A percentile compares a stretch with the other conserved stretches of the same genome.
Evolutionary conservation across 768 basidiomycete genomes (phyloP).

Genomic region (Trametes cinnabarina): DNA sequence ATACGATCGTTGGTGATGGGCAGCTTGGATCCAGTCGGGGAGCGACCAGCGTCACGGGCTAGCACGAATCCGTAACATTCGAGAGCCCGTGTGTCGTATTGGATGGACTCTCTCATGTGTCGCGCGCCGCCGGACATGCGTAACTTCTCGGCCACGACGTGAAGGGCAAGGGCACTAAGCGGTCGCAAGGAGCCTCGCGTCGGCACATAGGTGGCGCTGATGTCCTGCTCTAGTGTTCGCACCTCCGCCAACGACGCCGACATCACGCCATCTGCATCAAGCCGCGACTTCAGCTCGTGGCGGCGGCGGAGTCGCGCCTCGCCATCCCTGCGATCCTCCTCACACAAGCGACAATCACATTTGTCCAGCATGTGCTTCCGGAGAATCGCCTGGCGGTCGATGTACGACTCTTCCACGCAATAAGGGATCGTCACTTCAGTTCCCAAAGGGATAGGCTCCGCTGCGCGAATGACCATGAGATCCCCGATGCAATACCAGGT

Average conservation of each 20-base stretch:
- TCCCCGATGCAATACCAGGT: slow-evolving; percentile 27
- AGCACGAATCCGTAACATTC: slow-evolving; percentile 9
- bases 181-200: slow-evolving; percentile 8
- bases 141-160: slow-evolving; percentile 14
- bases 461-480: slow-evolving; percentile 33
- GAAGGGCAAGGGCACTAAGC: slow-evolving; percentile 9
- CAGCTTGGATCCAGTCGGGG: not conserved
- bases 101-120: slow-evolving; percentile 3
- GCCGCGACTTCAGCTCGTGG: not conserved
- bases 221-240: slow-evolving; percentile 6
- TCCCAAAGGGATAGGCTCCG: slow-evolving; percentile 26
- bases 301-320: slow-evolving; percentile 2
- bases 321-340: slow-evolving; percentile 14
- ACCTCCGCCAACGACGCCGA: not conserved
- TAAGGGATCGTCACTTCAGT: slow-evolving; percentile 28
- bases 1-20: slow-evolving; percentile 7
- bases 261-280: not conserved
- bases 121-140: slow-evolving; percentile 1
- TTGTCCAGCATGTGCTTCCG: slow-evolving; percentile 13
- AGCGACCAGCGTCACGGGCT: not conserved
- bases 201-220: slow-evolving; percentile 9
- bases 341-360: slow-evolving; percentile 19
- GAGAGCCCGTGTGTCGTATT: slow-evolving; percentile 6
- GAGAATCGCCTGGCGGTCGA: slow-evolving; percentile 8
- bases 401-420: slow-evolving; percentile 13